Evolutionary conservation across 768 basidiomycete species (phyloP).

Genomic region (Kwoniella dendrophila): DNA sequence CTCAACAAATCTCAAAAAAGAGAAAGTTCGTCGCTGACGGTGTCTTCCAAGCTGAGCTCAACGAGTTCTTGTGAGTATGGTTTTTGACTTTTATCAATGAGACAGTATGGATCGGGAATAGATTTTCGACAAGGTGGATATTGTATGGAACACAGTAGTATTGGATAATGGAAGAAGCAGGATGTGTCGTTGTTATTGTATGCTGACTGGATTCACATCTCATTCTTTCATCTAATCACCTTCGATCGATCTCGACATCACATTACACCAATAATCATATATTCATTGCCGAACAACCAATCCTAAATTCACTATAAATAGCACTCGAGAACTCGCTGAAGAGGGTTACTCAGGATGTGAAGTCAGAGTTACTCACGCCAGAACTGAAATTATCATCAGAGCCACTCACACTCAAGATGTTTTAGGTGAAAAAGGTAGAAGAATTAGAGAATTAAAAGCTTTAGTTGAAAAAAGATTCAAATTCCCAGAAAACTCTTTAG

Average conservation of each 20-base stretch:
- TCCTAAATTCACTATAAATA: conserved; percentile 14
- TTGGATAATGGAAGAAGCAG: neutral
- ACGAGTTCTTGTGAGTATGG: conserved; percentile 78
- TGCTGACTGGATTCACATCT: neutral
- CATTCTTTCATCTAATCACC: neutral
- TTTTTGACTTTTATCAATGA: neutral
- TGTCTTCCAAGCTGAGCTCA: conserved; percentile 98
- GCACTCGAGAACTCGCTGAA: conserved; percentile 83
- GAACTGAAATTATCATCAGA: conserved; percentile 99
- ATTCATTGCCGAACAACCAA: conserved; percentile 58
- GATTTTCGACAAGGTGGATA: too few species aligned
- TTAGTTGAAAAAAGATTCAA: conserved; percentile 99
- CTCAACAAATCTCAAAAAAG: conserved; percentile 81
- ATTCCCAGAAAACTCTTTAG: conserved; percentile 98
- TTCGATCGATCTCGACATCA: neutral
- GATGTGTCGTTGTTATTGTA: neutral
- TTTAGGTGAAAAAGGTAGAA: conserved; percentile 97
- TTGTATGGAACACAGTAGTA: neutral
- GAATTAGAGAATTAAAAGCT: conserved; percentile 96
- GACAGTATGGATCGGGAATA: neutral
- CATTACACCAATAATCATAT: neutral
- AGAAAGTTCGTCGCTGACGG: conserved; percentile 96
- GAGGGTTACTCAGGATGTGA: conserved; percentile 99
- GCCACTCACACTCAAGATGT: conserved; percentile 97
- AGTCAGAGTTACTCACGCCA: conserved; percentile 97